A percentile compares a stretch with the other conserved stretches of the same genome.
These are phyloP conservation scores for Physaria fendleri DNA, from an alignment of 345 rosid genomes.

Conservation along the genomic window DNA sequence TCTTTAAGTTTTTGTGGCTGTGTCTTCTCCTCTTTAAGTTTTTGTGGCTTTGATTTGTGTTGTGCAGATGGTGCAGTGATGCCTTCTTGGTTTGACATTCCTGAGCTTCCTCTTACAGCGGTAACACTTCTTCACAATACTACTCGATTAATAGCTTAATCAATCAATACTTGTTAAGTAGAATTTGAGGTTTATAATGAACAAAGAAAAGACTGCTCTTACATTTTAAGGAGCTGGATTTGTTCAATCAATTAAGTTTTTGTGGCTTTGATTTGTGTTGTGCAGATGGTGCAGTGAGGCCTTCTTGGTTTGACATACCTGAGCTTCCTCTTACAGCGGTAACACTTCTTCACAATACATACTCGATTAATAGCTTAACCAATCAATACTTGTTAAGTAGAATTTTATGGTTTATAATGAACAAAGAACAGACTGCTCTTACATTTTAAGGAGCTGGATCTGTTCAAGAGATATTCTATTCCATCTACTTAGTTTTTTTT, in stretches of 20 bases:
- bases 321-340: conserved; percentile 86
- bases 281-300: conserved; percentile 82
- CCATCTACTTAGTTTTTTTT: background rate
- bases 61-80: conserved; percentile 71
- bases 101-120: conserved; percentile 74
- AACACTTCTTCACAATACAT: conserved; percentile 20
- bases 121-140: conserved; percentile 35
- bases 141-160: background rate
- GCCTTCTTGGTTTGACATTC: conserved; percentile 96
- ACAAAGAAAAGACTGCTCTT: background rate
- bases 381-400: background rate
- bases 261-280: background rate
- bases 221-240: background rate
- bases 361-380: background rate
- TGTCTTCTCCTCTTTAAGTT: background rate
- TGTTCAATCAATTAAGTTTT: background rate
- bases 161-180: background rate
- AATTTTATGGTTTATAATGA: background rate
- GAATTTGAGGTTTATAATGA: background rate
- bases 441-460: background rate
- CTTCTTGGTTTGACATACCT: conserved; percentile 89
- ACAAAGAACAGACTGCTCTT: background rate
- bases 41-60: background rate
- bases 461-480: background rate
- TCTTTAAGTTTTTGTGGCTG: background rate